These are phyloP conservation scores for Phytophthora cryptogea DNA, from an alignment of 352 stramenopile genomes.

Conservation along the genomic window DNA sequence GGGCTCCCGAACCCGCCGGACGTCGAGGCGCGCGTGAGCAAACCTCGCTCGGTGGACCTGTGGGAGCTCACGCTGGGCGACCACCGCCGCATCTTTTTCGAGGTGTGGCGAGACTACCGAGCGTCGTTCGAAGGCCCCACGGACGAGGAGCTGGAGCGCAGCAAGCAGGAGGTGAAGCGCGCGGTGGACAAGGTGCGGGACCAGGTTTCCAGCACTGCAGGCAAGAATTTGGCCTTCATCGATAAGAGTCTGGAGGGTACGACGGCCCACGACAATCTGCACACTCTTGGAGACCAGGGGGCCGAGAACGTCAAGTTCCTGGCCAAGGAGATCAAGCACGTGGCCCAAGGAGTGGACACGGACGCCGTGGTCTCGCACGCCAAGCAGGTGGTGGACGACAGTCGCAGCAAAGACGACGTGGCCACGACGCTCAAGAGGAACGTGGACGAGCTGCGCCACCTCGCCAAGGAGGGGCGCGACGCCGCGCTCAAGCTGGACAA, in stretches of 20 bases:
- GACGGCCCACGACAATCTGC: constrained; percentile 61
- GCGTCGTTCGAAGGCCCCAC: constrained; percentile 55
- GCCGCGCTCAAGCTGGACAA: constrained; percentile 61
- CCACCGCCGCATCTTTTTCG: constrained; percentile 58
- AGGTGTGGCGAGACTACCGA: constrained; percentile 81
- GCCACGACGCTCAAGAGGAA: constrained; percentile 72
- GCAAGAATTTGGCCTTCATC: constrained; percentile 62
- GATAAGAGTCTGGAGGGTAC: constrained; percentile 73
- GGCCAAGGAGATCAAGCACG: constrained; percentile 53
- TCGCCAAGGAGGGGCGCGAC: constrained; percentile 64
- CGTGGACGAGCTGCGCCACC: constrained; percentile 64
- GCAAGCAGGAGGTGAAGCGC: constrained; percentile 65
- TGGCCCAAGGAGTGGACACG: constrained; percentile 63
- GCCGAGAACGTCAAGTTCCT: constrained; percentile 63
- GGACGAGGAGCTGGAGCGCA: constrained; percentile 64
- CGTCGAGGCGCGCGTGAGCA: constrained; percentile 40
- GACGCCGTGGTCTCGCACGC: constrained; percentile 64
- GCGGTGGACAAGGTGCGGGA: constrained; percentile 49
- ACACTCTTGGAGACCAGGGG: constrained; percentile 50
- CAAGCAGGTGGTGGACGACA: constrained; percentile 57
- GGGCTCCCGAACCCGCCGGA: constrained; percentile 79
- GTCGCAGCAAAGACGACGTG: constrained; percentile 73
- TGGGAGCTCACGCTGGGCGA: constrained; percentile 81
- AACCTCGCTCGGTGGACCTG: constrained; percentile 69
- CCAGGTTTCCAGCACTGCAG: constrained; percentile 58